A percentile compares a stretch with the other conserved stretches of the same genome.
Conservation (phyloP, 2,329 filamentous ascomycete genomes). For the Zymoseptoria pseudotritici region DNA sequence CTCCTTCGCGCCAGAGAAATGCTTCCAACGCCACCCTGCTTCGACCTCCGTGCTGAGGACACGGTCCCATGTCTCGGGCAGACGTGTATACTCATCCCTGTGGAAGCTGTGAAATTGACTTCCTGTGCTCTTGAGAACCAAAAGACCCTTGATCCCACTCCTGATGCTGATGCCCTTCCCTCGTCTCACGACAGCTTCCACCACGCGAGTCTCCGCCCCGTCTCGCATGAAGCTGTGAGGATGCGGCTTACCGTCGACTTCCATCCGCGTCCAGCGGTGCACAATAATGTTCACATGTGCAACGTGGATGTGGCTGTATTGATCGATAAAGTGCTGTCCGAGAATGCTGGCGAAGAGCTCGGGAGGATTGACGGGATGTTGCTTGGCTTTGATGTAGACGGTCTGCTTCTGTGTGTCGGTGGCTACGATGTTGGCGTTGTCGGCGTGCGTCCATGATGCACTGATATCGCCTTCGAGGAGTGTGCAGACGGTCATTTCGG, state of each 20-base stretch:
- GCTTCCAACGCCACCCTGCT: constrained; percentile 76
- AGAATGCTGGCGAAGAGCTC: constrained; percentile 85
- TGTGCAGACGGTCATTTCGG: constrained; percentile 91
- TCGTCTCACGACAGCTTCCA: constrained; percentile 62
- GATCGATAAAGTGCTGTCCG: constrained; percentile 80
- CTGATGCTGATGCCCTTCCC: constrained; percentile 64
- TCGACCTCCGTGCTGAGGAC: constrained; percentile 93
- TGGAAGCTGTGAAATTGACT: constrained; percentile 95
- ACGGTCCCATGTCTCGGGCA: constrained; percentile 86
- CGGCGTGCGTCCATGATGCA: constrained; percentile 77
- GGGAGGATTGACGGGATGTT: constrained; percentile 83
- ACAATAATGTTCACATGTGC: constrained; percentile 76
- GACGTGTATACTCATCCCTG: constrained; percentile 84
- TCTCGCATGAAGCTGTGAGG: constrained; percentile 93
- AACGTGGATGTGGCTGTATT: constrained; percentile 78
- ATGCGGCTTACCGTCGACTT: constrained; percentile 78
- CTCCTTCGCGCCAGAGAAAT: constrained; percentile 57
- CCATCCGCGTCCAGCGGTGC: constrained; percentile 88
- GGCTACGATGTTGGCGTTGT: constrained; percentile 91
- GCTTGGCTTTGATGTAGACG: constrained; percentile 82
- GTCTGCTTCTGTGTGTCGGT: constrained; percentile 98
- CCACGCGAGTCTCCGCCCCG: constrained; percentile 76
- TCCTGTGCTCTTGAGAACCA: constrained; percentile 92
- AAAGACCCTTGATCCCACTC: constrained; percentile 66
- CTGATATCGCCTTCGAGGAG: constrained; percentile 91